Evolutionary conservation across 2,329 filamentous ascomycete species (phyloP).

Genomic region (Neonectria sp.): DNA sequence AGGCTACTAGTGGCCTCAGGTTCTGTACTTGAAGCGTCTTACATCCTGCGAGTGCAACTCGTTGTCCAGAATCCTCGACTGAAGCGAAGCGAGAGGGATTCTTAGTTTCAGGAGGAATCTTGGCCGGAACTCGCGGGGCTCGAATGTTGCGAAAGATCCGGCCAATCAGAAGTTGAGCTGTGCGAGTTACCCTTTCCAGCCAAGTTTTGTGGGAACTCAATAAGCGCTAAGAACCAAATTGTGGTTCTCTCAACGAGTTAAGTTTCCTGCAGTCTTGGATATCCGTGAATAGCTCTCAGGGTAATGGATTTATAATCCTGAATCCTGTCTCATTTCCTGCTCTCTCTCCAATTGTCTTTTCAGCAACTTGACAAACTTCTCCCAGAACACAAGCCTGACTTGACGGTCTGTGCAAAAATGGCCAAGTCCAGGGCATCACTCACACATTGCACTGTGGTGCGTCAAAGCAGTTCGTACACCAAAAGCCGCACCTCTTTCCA

Average conservation of each 20-base stretch:
- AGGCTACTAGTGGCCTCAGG: not conserved
- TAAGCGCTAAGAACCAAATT: not conserved
- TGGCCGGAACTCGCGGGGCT: not conserved
- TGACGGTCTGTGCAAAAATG: not conserved
- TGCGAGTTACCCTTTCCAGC: constrained; percentile 35
- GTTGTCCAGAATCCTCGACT: not conserved
- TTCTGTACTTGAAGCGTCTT: too few relatives aligned
- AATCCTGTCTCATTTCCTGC: not conserved
- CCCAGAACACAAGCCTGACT: too few relatives aligned
- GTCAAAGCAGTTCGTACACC: constrained; percentile 24
- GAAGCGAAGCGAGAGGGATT: not conserved
- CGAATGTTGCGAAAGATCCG: not conserved
- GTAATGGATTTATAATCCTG: not conserved
- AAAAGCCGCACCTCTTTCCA: not conserved
- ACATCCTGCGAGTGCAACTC: not conserved
- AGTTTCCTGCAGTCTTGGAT: too few relatives aligned
- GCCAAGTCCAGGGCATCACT: not conserved
- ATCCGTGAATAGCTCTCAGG: not conserved
- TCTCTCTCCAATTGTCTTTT: not conserved
- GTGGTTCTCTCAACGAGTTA: too few relatives aligned
- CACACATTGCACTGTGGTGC: constrained; percentile 20
- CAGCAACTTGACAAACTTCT: too few relatives aligned
- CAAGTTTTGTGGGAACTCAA: constrained; percentile 3
- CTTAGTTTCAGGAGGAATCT: not conserved
- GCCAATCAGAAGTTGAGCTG: constrained; percentile 25